Evolutionary conservation across 2,329 filamentous ascomycete genomes (phyloP).

Genomic region (Drechslera avenae): DNA sequence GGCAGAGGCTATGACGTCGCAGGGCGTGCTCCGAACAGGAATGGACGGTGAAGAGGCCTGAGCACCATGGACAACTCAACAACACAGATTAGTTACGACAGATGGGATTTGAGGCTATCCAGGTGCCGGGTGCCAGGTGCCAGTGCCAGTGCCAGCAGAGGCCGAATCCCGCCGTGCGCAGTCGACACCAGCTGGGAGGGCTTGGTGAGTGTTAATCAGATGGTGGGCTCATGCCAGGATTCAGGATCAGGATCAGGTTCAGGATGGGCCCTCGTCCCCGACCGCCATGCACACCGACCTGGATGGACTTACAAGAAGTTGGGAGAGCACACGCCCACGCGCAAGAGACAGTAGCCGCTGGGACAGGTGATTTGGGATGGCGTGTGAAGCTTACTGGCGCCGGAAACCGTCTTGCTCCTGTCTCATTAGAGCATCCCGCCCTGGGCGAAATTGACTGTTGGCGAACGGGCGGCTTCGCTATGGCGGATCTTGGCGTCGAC

Average conservation of each 20-base stretch:
- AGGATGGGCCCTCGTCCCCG: conserved; percentile 5
- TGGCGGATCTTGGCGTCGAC: conserved; percentile 10
- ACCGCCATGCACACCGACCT: conserved; percentile 3
- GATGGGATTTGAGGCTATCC: conserved; percentile 1
- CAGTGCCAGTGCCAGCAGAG: background rate
- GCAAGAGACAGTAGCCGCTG: conserved; percentile 5
- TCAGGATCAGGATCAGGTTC: conserved; percentile 11
- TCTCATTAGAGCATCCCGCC: conserved; percentile 6
- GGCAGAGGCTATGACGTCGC: conserved; percentile 22
- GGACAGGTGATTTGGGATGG: conserved; percentile 4
- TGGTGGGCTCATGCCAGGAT: conserved; percentile 3
- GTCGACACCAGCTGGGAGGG: conserved; percentile 8
- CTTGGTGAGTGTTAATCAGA: conserved; percentile 8
- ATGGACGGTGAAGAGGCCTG: conserved; percentile 8
- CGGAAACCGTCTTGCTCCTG: conserved; percentile 7
- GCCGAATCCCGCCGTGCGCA: conserved; percentile 4
- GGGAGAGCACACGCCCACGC: background rate
- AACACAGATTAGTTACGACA: background rate
- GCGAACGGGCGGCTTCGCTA: conserved; percentile 5
- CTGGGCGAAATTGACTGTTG: conserved; percentile 16
- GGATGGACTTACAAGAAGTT: conserved; percentile 3
- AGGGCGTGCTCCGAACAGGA: conserved; percentile 13
- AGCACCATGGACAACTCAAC: conserved; percentile 8
- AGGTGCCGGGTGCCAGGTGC: background rate
- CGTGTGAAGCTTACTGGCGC: conserved; percentile 5